Base-by-base conservation (phyloP, 2,329 filamentous ascomycete genomes). In the Parastagonospora avenae region DNA sequence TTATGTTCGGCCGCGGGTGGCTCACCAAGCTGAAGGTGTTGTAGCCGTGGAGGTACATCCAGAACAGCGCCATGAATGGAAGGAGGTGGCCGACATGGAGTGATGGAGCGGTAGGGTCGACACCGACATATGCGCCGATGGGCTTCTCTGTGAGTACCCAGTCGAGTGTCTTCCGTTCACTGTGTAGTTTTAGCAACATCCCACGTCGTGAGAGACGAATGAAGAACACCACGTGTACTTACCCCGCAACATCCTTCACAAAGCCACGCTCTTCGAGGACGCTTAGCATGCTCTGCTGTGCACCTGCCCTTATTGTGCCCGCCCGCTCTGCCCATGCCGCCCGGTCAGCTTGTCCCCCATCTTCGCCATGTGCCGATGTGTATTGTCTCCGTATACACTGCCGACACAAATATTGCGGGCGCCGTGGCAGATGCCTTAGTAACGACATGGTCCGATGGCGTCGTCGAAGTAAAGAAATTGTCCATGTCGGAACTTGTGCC, bases 31-130 rank as follows among this genome's bases (percentile, higher is more conserved):
- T 86, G 42, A 89, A 78, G 24, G 87, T 81, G 29, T 83, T 79
- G 70, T 88, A 87, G 19, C 91, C 90, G 67, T 92, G 80, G 58
- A 92, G 79, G 75, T 91, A 91, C 78, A 92, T 83, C 88, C 90
- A 93, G 76, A 91, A 92, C 19, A 93, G 78, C 12, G 89, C 84
- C 90, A 94, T 94, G 47, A 93, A 79, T 16, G 91, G 88, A 11
- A 94, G 78, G 5, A 95, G 79, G 67, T 95, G 90, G 50, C 91
- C 91, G 40, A 94, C 79, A 64, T 95, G 91, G 52, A 94, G 77
- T 2, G 90, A 94, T 48, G 84, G 79, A 11, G 89, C 90, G 0
- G 91, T 94, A 4, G 91, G 90, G 67, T 95, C 91, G 64, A 94
- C 84, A 60, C 91, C 91, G 46, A 90, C 88, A 66, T 95, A 95